These are phyloP conservation scores for Xylariaceae sp. DNA, from an alignment of 2,329 filamentous ascomycete species.

Conservation along the genomic window DNA sequence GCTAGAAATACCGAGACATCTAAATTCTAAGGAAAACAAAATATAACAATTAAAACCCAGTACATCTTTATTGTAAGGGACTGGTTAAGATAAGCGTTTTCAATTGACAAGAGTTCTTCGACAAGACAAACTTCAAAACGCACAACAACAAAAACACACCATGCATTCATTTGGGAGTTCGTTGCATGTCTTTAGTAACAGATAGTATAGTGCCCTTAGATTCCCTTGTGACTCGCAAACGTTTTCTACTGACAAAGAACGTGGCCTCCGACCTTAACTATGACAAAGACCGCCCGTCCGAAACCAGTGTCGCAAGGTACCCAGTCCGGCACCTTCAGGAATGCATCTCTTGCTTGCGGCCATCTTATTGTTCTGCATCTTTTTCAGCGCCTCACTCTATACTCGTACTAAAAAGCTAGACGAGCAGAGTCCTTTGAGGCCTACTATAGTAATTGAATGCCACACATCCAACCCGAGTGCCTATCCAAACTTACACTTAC, in stretches of 20 bases:
- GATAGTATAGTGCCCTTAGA: no score
- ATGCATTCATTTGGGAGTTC: no score
- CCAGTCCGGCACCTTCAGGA: background rate
- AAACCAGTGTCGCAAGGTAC: constrained; percentile 15
- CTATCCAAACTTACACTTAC: background rate
- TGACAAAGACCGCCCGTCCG: constrained; percentile 23
- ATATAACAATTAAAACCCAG: no score
- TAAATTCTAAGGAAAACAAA: no score
- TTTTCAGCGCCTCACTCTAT: background rate
- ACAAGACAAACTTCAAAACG: no score
- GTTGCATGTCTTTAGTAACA: no score
- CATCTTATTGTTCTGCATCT: background rate
- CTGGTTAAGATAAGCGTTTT: no score
- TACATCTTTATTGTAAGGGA: no score
- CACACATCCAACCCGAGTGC: background rate
- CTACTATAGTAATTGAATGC: background rate
- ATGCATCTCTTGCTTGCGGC: constrained; percentile 6
- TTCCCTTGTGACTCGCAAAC: constrained; percentile 13
- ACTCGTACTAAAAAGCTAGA: background rate
- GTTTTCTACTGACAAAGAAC: constrained; percentile 16
- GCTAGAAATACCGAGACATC: no score
- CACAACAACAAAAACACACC: no score
- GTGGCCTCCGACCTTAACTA: background rate
- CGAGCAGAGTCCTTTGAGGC: background rate
- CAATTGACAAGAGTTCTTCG: no score